These are phyloP conservation scores for Ramichloridium luteum DNA, from an alignment of 2,329 filamentous ascomycete species.

Conservation along the genomic window DNA sequence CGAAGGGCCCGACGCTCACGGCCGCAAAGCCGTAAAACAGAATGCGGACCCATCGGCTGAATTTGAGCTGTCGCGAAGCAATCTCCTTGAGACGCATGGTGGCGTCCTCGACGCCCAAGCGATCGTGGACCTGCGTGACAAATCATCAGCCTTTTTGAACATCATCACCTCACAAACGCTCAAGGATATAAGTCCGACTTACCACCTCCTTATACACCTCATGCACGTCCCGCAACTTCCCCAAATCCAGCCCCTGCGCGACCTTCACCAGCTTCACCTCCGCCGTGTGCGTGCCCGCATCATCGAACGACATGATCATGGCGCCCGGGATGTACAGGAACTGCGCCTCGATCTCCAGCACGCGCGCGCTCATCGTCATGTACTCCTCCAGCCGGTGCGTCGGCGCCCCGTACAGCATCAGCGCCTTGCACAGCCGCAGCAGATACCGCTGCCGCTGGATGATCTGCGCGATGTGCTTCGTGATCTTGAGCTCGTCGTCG, in stretches of 20 bases:
- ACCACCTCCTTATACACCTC: conserved; percentile 67
- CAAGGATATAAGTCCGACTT: conserved; percentile 1
- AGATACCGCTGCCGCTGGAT: conserved; percentile 73
- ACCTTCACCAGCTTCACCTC: conserved; percentile 64
- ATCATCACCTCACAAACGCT: neutral
- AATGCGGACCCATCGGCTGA: conserved; percentile 38
- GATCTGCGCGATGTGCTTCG: conserved; percentile 52
- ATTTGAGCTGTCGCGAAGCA: conserved; percentile 45
- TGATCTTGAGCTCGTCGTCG: conserved; percentile 45
- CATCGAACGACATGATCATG: conserved; percentile 89
- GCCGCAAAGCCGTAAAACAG: conserved; percentile 65
- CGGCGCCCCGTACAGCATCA: conserved; percentile 85
- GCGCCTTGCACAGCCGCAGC: conserved; percentile 66
- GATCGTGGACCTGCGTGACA: conserved; percentile 47
- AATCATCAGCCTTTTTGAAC: neutral
- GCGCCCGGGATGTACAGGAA: conserved; percentile 84
- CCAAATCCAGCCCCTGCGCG: conserved; percentile 58
- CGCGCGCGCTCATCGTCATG: conserved; percentile 78
- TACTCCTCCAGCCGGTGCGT: conserved; percentile 88
- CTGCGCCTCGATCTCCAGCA: conserved; percentile 77
- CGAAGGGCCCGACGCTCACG: conserved; percentile 65
- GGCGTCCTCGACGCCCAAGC: conserved; percentile 60
- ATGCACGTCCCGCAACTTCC: conserved; percentile 61
- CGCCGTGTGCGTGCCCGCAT: conserved; percentile 60
- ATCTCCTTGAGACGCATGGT: conserved; percentile 52